Evolutionary conservation across 768 basidiomycete genomes (phyloP).

Genomic region (Rhodotorula paludigena): DNA sequence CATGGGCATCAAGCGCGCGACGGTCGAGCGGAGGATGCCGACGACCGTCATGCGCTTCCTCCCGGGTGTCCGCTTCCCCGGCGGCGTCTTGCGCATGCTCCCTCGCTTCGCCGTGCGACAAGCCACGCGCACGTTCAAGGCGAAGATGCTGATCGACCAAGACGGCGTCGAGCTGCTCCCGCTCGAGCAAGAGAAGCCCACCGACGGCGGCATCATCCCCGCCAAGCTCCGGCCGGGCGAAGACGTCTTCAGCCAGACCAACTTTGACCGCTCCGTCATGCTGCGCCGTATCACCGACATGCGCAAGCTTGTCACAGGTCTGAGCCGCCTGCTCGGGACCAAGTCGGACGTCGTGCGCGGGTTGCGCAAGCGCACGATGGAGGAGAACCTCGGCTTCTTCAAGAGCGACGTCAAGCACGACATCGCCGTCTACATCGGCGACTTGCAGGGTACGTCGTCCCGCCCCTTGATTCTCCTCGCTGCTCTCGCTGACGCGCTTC

Average conservation of each 20-base stretch:
- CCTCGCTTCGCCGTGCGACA: background rate
- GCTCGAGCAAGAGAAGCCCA: background rate
- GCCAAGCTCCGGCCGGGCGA: background rate
- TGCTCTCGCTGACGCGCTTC: too few relatives aligned
- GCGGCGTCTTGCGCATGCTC: conserved; percentile 16
- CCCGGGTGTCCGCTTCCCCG: conserved; percentile 4
- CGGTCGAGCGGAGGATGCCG: conserved; percentile 8
- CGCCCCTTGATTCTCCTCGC: background rate
- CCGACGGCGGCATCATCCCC: background rate
- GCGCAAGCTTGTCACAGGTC: conserved; percentile 69
- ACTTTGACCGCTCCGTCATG: conserved; percentile 33
- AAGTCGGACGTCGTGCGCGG: conserved; percentile 79
- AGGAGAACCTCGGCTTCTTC: conserved; percentile 49
- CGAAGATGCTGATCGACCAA: conserved; percentile 34
- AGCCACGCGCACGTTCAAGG: conserved; percentile 5
- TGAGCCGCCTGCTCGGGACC: conserved; percentile 67
- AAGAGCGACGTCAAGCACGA: conserved; percentile 54
- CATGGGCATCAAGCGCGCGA: conserved; percentile 27
- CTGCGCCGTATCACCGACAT: conserved; percentile 73
- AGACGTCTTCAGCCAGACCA: background rate
- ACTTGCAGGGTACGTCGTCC: conserved; percentile 68
- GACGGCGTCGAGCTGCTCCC: conserved; percentile 27
- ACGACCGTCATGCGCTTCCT: conserved; percentile 3
- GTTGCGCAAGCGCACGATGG: conserved; percentile 64
- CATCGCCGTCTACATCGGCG: conserved; percentile 80